Evolutionary conservation across 345 rosid species (phyloP).

Genomic region (Syzygium aromaticum): DNA sequence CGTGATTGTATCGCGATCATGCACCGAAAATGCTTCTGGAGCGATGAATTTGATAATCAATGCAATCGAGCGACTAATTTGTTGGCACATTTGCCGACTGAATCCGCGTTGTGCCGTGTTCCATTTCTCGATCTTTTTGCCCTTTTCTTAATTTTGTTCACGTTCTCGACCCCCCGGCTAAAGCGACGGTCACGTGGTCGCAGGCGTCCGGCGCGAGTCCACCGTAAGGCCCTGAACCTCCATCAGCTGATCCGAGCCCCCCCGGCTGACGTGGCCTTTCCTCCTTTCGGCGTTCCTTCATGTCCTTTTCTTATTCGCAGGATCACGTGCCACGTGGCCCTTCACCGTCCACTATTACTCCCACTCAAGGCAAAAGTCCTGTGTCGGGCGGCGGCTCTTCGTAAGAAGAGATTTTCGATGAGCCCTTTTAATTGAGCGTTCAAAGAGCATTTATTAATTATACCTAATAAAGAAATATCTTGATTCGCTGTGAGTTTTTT

Average conservation of each 20-base stretch:
- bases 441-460: neutral
- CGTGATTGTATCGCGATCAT: accelerated
- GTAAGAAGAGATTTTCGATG: neutral
- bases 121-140: neutral
- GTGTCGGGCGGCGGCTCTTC: neutral
- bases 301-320: neutral
- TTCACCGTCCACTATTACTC: neutral
- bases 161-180: neutral
- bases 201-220: neutral
- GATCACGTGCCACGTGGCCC: neutral
- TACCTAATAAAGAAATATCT: neutral
- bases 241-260: neutral
- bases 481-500: too few species aligned
- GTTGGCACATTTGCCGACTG: neutral
- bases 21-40: neutral
- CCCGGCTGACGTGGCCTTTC: neutral
- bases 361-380: neutral
- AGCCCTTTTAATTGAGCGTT: neutral
- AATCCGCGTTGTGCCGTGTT: neutral
- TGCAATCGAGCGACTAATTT: neutral
- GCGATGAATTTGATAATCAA: accelerated
- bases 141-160: neutral
- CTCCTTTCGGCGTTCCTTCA: neutral
- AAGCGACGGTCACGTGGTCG: neutral
- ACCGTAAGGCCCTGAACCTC: neutral